Evolutionary conservation across 1,284 basidiomycete species (phyloP).

Genomic region (Malassezia caprae): DNA sequence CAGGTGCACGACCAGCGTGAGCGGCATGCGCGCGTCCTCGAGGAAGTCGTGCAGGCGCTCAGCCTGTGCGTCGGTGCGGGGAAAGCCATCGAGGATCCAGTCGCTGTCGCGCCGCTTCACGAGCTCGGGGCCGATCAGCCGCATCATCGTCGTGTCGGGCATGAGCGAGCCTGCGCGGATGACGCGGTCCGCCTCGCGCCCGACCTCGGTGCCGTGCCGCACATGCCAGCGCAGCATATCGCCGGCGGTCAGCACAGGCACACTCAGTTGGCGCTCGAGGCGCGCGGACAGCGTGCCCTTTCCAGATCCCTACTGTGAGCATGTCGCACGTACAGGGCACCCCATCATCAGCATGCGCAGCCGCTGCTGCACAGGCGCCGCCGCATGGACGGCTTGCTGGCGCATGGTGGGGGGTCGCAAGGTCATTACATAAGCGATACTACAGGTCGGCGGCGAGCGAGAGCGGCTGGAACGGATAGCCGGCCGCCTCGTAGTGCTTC

Average conservation of each 20-base stretch:
- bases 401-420: neutral
- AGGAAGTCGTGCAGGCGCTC: slow-evolving; percentile 61
- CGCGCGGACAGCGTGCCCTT: slow-evolving; percentile 42
- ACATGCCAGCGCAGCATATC: slow-evolving; percentile 43
- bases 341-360: slow-evolving; percentile 44
- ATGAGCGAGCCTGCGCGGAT: slow-evolving; percentile 40
- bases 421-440: neutral
- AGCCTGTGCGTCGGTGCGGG: slow-evolving; percentile 81
- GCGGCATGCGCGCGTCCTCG: slow-evolving; percentile 19
- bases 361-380: slow-evolving; percentile 12
- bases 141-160: slow-evolving; percentile 45
- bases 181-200: slow-evolving; percentile 26
- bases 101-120: slow-evolving; percentile 49
- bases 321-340: slow-evolving; percentile 21
- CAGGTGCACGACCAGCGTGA: slow-evolving; percentile 80
- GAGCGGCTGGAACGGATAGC: slow-evolving; percentile 54
- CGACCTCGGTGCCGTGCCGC: slow-evolving; percentile 26
- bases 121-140: slow-evolving; percentile 29
- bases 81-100: slow-evolving; percentile 95
- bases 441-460: slow-evolving; percentile 10
- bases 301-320: slow-evolving; percentile 28
- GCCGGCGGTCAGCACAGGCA: slow-evolving; percentile 32
- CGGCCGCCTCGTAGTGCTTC: slow-evolving; percentile 86
- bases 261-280: slow-evolving; percentile 22
- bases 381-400: neutral